Conservation (phyloP, 2,329 filamentous ascomycete genomes). For the Colletotrichum phormii region DNA sequence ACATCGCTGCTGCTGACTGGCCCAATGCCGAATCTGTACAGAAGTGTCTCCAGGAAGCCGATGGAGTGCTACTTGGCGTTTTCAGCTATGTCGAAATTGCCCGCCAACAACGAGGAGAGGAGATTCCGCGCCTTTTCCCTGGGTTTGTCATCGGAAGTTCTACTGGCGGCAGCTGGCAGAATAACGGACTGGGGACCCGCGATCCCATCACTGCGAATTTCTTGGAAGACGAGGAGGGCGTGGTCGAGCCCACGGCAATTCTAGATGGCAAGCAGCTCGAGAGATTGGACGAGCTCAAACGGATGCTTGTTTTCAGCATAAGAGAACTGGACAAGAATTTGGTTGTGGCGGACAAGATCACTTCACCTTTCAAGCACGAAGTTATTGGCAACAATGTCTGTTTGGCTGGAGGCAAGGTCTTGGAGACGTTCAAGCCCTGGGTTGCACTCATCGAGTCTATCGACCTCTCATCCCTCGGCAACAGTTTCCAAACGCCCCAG, state of each 20-base stretch:
- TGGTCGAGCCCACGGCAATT: constrained; percentile 76
- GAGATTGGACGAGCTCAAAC: constrained; percentile 85
- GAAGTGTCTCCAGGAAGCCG: constrained; percentile 97
- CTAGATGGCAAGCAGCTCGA: constrained; percentile 85
- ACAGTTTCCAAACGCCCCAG: constrained; percentile 85
- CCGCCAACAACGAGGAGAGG: constrained; percentile 90
- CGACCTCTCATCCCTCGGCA: constrained; percentile 83
- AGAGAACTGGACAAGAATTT: constrained; percentile 89
- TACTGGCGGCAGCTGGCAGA: constrained; percentile 89
- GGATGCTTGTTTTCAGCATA: constrained; percentile 86
- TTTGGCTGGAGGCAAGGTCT: constrained; percentile 78
- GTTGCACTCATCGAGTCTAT: constrained; percentile 91
- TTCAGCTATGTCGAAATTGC: constrained; percentile 98
- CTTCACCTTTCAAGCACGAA: constrained; percentile 82
- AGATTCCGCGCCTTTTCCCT: constrained; percentile 91
- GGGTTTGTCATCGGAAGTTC: constrained; percentile 91
- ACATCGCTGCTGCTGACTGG: constrained; percentile 97
- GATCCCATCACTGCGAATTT: constrained; percentile 86
- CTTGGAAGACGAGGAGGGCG: constrained; percentile 82
- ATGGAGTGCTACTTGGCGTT: constrained; percentile 92
- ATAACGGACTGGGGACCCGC: constrained; percentile 72
- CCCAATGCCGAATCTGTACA: constrained; percentile 92
- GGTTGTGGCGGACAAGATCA: constrained; percentile 80
- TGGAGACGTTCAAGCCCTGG: constrained; percentile 92
- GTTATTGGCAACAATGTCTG: constrained; percentile 86